Conservation (phyloP, 179 eudicot genomes). For the Beta lomatogona region DNA sequence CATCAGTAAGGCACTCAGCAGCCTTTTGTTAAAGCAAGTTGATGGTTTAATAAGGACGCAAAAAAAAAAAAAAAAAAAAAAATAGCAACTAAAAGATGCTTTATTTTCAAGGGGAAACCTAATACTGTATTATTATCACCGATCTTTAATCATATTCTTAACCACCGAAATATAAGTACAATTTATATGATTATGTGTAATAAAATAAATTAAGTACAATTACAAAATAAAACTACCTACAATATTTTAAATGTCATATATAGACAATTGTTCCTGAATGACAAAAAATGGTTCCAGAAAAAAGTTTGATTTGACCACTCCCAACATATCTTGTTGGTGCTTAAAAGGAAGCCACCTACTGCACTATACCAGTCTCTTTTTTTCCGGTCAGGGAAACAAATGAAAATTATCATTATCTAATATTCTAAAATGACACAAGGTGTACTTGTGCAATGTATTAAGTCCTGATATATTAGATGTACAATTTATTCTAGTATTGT, state of each 20-base stretch:
- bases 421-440: neutral
- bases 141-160: neutral
- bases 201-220: no score
- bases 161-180: slow-evolving; percentile 11
- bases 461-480: neutral
- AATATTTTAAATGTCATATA: neutral
- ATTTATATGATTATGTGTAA: neutral
- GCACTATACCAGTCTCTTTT: neutral
- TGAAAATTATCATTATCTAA: neutral
- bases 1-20: neutral
- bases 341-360: slow-evolving; percentile 9
- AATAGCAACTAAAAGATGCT: no score
- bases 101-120: slow-evolving; percentile 1
- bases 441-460: neutral
- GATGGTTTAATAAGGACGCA: neutral
- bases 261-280: neutral
- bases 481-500: neutral
- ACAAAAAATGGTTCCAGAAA: slow-evolving; percentile 5
- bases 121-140: neutral
- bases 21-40: neutral
- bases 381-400: neutral
- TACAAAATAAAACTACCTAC: neutral
- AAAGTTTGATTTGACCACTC: slow-evolving; percentile 1
- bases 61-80: no score
- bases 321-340: neutral